phyloP scores from a whole-genome alignment of 768 basidiomycete genomes.

The Lactarius pseudohatsudake region DNA sequence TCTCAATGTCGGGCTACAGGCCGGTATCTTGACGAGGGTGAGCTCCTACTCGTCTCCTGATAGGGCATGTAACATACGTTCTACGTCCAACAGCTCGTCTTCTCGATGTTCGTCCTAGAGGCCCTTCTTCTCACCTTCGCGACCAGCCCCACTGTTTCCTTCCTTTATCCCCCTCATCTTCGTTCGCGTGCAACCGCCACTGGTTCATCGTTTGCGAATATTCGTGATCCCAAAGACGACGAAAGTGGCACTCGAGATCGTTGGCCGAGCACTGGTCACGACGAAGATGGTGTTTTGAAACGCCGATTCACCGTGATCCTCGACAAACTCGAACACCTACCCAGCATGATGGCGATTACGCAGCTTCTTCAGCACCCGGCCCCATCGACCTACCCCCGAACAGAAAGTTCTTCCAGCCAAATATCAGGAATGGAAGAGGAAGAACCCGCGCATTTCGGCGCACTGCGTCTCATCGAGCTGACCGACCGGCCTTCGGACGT shows the following conservation, averaged over 20 bases:
- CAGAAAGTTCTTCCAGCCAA: conserved; percentile 8
- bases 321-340: conserved; percentile 86
- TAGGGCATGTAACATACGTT: background rate
- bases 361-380: conserved; percentile 64
- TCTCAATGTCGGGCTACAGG: conserved; percentile 87
- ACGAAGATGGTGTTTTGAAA: conserved; percentile 41
- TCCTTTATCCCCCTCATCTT: conserved; percentile 63
- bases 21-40: conserved; percentile 68
- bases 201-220: conserved; percentile 49
- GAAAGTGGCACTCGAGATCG: conserved; percentile 6
- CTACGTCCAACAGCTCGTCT: conserved; percentile 49
- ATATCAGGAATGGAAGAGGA: background rate
- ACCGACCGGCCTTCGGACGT: conserved; percentile 65
- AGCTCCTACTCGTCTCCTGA: conserved; percentile 10
- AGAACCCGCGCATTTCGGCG: conserved; percentile 33
- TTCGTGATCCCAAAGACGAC: conserved; percentile 28
- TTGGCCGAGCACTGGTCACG: background rate
- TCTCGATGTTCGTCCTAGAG: conserved; percentile 94
- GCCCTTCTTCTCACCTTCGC: conserved; percentile 81
- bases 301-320: conserved; percentile 80
- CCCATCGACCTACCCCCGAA: conserved; percentile 4
- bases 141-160: conserved; percentile 73
- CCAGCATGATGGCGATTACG: conserved; percentile 85
- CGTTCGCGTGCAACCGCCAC: conserved; percentile 50
- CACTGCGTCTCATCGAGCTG: conserved; percentile 83